phyloP scores from a whole-genome alignment of 768 basidiomycete species.

The Boletus vinaceobasis region DNA sequence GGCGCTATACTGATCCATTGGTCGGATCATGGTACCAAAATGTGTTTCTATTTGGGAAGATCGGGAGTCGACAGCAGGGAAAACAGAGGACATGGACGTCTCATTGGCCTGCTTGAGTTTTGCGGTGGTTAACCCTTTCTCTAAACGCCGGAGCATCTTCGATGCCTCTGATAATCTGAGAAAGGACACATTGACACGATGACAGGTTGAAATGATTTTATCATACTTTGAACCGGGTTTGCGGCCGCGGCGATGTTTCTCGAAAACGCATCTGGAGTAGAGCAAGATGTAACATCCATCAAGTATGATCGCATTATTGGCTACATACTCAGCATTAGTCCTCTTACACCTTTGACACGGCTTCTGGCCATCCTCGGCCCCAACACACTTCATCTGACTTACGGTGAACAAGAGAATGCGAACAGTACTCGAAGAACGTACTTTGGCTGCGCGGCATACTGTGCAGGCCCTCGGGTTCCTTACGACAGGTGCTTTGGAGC shows the following conservation, averaged over 20 bases:
- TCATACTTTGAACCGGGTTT: slow-evolving; percentile 87
- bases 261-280: slow-evolving; percentile 66
- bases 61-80: slow-evolving; percentile 31
- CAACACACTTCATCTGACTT: slow-evolving; percentile 84
- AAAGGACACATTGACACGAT: slow-evolving; percentile 10
- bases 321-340: slow-evolving; percentile 66
- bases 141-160: slow-evolving; percentile 82
- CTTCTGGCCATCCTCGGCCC: slow-evolving; percentile 79
- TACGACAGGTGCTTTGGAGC: slow-evolving; percentile 42
- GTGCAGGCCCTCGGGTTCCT: slow-evolving; percentile 69
- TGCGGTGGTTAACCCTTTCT: slow-evolving; percentile 76
- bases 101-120: slow-evolving; percentile 62
- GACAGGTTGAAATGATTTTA: slow-evolving; percentile 5
- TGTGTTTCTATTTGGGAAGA: slow-evolving; percentile 26
- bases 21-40: slow-evolving; percentile 28
- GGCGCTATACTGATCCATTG: slow-evolving; percentile 29
- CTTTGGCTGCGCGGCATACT: slow-evolving; percentile 83
- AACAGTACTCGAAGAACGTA: slow-evolving; percentile 26
- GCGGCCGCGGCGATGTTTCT: slow-evolving; percentile 84
- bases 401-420: slow-evolving; percentile 15
- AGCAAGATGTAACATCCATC: slow-evolving; percentile 14
- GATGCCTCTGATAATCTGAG: slow-evolving; percentile 80
- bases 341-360: slow-evolving; percentile 84
- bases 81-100: slow-evolving; percentile 32
- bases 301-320: slow-evolving; percentile 1